Conservation (phyloP, 2,329 filamentous ascomycete species). For the Pezicula rhizophila region DNA sequence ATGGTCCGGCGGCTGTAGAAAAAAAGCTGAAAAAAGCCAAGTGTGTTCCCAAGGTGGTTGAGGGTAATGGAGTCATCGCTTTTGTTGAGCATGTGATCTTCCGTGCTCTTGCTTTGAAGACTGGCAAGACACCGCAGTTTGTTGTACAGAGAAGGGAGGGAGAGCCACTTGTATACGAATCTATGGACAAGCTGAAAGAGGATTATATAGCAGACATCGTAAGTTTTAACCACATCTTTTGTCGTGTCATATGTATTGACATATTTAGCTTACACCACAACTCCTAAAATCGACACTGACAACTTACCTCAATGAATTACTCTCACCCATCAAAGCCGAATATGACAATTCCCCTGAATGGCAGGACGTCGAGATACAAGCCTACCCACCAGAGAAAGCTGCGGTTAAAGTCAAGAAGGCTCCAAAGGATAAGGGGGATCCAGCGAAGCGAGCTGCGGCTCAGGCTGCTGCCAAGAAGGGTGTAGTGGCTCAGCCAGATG, state of each 20-base stretch:
- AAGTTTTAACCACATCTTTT: slow-evolving; percentile 25
- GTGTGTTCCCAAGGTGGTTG: slow-evolving; percentile 67
- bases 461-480: slow-evolving; percentile 18
- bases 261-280: slow-evolving; percentile 68
- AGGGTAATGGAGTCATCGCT: slow-evolving; percentile 80
- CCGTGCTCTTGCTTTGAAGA: slow-evolving; percentile 61
- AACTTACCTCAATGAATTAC: slow-evolving; percentile 63
- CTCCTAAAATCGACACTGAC: slow-evolving; percentile 79
- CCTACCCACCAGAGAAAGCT: slow-evolving; percentile 78
- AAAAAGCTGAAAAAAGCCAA: slow-evolving; percentile 86
- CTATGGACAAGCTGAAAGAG: slow-evolving; percentile 66
- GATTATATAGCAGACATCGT: slow-evolving; percentile 78
- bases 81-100: slow-evolving; percentile 86
- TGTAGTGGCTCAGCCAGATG: slow-evolving; percentile 22
- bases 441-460: slow-evolving; percentile 21
- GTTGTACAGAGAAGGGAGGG: slow-evolving; percentile 61
- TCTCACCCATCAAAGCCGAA: slow-evolving; percentile 70
- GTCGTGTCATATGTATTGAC: slow-evolving; percentile 4
- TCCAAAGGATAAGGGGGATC: slow-evolving; percentile 41
- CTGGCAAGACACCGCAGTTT: slow-evolving; percentile 53
- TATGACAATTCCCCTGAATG: slow-evolving; percentile 70
- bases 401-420: slow-evolving; percentile 62
- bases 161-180: slow-evolving; percentile 74
- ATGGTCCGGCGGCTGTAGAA: slow-evolving; percentile 64
- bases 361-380: slow-evolving; percentile 70